Percentiles rank a stretch among this genome's conserved stretches.
These are phyloP conservation scores for Saccharomycopsis babjevae DNA, from an alignment of 805 yeast species.

Conservation along the genomic window DNA sequence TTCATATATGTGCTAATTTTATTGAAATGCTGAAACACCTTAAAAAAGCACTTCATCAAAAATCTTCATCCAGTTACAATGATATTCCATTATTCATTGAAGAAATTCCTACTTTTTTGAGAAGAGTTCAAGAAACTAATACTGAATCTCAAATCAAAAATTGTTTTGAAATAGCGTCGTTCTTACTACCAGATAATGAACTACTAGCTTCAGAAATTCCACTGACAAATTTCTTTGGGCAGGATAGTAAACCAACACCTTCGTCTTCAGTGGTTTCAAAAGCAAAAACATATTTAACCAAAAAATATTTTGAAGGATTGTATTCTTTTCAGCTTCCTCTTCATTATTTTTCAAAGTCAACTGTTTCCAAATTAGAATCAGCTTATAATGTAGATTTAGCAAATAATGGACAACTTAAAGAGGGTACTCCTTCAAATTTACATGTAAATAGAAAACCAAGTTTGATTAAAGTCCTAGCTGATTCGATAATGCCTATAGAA, in stretches of 20 bases:
- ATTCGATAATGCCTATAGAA: background rate
- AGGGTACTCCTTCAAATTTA: background rate
- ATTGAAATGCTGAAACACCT: background rate
- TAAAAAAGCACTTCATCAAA: background rate
- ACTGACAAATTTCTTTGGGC: too few species aligned
- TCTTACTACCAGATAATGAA: background rate
- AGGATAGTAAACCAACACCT: background rate
- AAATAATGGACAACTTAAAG: background rate
- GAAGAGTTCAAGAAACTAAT: background rate
- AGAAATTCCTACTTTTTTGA: background rate
- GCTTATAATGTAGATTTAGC: background rate
- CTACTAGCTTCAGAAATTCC: too few species aligned
- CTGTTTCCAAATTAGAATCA: conserved; percentile 12
- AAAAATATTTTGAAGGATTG: conserved; percentile 9
- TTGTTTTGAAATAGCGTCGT: background rate
- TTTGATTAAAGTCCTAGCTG: background rate
- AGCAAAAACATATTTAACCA: background rate
- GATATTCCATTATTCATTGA: background rate
- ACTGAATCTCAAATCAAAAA: background rate
- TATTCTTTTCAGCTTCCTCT: conserved; percentile 10
- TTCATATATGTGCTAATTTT: background rate
- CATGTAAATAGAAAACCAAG: background rate
- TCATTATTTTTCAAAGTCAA: conserved; percentile 13
- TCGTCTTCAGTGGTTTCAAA: background rate
- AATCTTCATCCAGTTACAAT: background rate